Percentiles rank a stretch among this genome's conserved stretches.
These are phyloP conservation scores for Rhodocollybia butyracea DNA, from an alignment of 768 basidiomycete genomes.

Conservation along the genomic window DNA sequence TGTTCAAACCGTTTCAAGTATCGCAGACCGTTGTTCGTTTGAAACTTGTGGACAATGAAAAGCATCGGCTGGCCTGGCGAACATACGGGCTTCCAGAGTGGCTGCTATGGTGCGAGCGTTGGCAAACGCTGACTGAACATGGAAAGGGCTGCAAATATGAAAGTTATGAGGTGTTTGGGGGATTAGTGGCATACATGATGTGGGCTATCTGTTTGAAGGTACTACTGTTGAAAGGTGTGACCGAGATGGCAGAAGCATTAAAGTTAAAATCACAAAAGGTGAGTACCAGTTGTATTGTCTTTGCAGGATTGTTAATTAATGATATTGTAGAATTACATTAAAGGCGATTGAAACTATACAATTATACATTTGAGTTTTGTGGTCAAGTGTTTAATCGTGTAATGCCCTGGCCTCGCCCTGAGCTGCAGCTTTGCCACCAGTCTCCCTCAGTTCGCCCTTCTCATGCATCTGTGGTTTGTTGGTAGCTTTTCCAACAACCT, in stretches of 20 bases:
- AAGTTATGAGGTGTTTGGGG: not conserved
- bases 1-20: not conserved
- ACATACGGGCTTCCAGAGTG: not conserved
- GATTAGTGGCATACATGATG: not conserved
- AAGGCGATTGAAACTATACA: not conserved
- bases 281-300: not conserved
- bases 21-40: not conserved
- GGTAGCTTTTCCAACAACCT: conserved; percentile 50
- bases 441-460: conserved; percentile 53
- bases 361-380: not conserved
- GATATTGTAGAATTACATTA: not conserved
- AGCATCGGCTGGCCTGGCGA: not conserved
- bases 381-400: conserved; percentile 29
- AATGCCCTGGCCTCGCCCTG: conserved; percentile 36
- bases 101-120: not conserved
- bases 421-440: conserved; percentile 47
- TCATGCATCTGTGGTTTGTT: conserved; percentile 50
- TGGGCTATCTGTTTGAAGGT: not conserved
- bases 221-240: not conserved
- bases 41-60: not conserved
- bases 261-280: not conserved
- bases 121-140: not conserved
- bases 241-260: not conserved
- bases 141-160: not conserved
- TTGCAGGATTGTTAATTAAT: not conserved